Evolutionary conservation across 1,139 yeast genomes (phyloP).

Genomic region (Blastobotrys persicus): DNA sequence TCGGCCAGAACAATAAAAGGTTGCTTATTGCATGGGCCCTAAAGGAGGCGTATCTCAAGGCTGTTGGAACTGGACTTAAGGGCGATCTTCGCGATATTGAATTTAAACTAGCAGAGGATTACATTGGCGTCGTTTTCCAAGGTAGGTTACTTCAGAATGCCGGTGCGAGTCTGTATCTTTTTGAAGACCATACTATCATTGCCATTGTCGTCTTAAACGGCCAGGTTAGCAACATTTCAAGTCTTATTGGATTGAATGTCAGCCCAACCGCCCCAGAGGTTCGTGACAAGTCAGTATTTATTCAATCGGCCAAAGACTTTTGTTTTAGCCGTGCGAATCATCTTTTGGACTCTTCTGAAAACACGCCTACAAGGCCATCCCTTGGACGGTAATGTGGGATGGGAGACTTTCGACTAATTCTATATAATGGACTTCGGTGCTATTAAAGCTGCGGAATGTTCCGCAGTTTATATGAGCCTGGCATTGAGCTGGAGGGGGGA

Average conservation of each 20-base stretch:
- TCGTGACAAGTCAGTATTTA: background rate
- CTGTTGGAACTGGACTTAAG: slow-evolving; percentile 1
- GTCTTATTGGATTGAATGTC: background rate
- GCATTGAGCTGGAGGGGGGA: no score
- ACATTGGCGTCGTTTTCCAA: background rate
- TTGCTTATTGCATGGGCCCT: slow-evolving; percentile 2
- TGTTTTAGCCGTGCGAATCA: background rate
- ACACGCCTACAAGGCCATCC: no score
- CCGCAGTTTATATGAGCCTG: no score
- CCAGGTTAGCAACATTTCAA: background rate
- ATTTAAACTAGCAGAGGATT: background rate
- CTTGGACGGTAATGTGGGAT: no score
- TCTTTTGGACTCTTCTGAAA: no score
- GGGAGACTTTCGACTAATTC: no score
- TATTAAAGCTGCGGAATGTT: no score
- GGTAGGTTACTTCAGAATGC: background rate
- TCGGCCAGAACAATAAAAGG: background rate
- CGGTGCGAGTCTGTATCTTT: background rate
- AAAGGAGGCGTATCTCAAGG: slow-evolving; percentile 6
- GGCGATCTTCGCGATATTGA: background rate
- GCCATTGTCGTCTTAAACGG: background rate
- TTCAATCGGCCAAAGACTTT: background rate
- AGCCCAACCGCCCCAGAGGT: background rate
- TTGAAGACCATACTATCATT: background rate
- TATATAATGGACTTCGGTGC: no score